phyloP scores from a whole-genome alignment of 169 alveolate genomes.

The Plasmodium blacklocki region DNA sequence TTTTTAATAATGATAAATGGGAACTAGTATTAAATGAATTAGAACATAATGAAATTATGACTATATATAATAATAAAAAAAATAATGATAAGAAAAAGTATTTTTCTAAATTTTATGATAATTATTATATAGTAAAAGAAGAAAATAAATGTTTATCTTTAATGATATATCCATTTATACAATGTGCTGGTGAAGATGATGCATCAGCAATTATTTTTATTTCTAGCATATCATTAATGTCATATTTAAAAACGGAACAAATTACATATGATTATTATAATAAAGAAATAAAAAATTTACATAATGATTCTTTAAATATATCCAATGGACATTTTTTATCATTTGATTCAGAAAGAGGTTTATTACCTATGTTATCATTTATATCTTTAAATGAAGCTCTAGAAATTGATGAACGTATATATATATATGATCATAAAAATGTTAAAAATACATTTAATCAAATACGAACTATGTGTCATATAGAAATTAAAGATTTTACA shows the following conservation, averaged over 20 bases:
- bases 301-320: slow-evolving; percentile 39
- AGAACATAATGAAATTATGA: slow-evolving; percentile 35
- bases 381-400: slow-evolving; percentile 45
- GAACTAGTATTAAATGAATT: slow-evolving; percentile 37
- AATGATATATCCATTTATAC: slow-evolving; percentile 48
- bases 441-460: slow-evolving; percentile 45
- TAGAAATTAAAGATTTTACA: slow-evolving; percentile 55
- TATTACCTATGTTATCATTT: slow-evolving; percentile 56
- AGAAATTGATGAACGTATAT: slow-evolving; percentile 64
- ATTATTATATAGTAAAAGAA: slow-evolving; percentile 32
- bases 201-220: slow-evolving; percentile 47
- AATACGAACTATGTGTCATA: slow-evolving; percentile 67
- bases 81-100: not conserved
- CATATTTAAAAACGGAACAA: slow-evolving; percentile 50
- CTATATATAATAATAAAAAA: slow-evolving; percentile 3
- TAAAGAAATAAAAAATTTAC: slow-evolving; percentile 41
- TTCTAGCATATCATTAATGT: slow-evolving; percentile 41
- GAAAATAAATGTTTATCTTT: slow-evolving; percentile 56
- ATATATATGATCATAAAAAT: slow-evolving; percentile 64
- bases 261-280: slow-evolving; percentile 54
- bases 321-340: slow-evolving; percentile 38
- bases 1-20: slow-evolving; percentile 39
- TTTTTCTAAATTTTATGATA: not conserved
- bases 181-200: slow-evolving; percentile 64
- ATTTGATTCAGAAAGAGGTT: slow-evolving; percentile 44